A percentile compares a stretch with the other conserved stretches of the same genome.
Conservation (phyloP, 106 monocot species). For the Platanthera zijinensis region DNA sequence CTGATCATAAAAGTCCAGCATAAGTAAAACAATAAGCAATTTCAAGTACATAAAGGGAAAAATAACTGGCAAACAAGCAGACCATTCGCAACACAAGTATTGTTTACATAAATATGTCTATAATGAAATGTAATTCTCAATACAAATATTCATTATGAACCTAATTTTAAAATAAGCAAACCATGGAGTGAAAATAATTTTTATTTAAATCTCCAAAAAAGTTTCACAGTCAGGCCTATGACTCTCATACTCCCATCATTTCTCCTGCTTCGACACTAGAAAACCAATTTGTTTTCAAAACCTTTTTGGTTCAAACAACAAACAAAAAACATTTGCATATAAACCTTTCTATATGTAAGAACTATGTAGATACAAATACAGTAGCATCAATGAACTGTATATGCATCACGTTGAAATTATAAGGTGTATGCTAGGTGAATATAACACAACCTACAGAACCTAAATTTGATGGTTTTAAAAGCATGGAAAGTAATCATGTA, state of each 20-base stretch:
- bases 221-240: not conserved
- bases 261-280: not conserved
- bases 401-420: not conserved
- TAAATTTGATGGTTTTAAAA: no score
- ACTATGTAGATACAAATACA: not conserved
- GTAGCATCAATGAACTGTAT: not conserved
- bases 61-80: not conserved
- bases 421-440: not conserved
- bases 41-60: not conserved
- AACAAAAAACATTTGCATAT: not conserved
- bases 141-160: not conserved
- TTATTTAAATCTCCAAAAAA: not conserved
- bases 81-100: not conserved
- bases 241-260: not conserved
- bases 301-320: slow-evolving; percentile 1
- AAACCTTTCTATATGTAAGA: not conserved
- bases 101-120: not conserved
- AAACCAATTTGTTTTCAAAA: no score
- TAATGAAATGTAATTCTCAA: not conserved
- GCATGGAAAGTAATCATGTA: not conserved
- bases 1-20: slow-evolving; percentile 32
- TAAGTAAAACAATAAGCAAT: slow-evolving; percentile 10
- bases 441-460: no score
- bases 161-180: not conserved
- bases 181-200: not conserved